Base-by-base conservation (phyloP, 2,329 filamentous ascomycete genomes). In the Cladosporium sp. region DNA sequence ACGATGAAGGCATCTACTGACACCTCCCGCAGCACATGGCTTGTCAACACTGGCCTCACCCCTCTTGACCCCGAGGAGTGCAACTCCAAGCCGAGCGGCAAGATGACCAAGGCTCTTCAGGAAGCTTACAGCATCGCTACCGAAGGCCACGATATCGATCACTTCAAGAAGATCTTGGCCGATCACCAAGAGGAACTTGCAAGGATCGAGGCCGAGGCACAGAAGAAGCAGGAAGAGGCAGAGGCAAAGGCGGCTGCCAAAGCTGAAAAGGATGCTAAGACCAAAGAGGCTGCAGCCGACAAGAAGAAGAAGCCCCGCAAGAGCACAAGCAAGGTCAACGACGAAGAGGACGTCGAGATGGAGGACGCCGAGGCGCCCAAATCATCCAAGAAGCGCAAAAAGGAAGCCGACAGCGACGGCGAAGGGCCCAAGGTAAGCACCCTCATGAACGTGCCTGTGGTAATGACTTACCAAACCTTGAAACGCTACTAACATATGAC, bases 111-210 rank as follows among this genome's bases (percentile, higher is more conserved):
- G 81, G 85, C 88, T 67, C 83, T 99, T 6, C 85, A 90, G 76
- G 85, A 87, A 52, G 95, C 95, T 1, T 96, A 93, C 80, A 80
- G 88, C 68, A 86, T 97, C 67, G 94, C 93, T 12, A 85, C 90
- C 15, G 89, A 97, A 76, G 85, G 88, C 63, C 87, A 97, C 73
- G 86, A 91, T 65, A 82, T 99, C 38, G 83, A 90, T 4, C 87
- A 92, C 79, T 98, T 93, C 85, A 97, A 97, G 82, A 85, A 87
- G 14, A 83, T 97, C 68, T 85, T 98, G 55, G 74, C 77, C 18
- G 81, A 84, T 32, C 87, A 88, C 72, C 82, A 88, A 69, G 79
- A 83, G 66, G 85, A 86, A 15, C 52, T 68, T 49, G 64, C 66
- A 7, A 68, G 71, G 57, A 65, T 70, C 30, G 72, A 74, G 55